Evolutionary conservation across 768 basidiomycete genomes (phyloP).

Genomic region (Mycena belliarum): DNA sequence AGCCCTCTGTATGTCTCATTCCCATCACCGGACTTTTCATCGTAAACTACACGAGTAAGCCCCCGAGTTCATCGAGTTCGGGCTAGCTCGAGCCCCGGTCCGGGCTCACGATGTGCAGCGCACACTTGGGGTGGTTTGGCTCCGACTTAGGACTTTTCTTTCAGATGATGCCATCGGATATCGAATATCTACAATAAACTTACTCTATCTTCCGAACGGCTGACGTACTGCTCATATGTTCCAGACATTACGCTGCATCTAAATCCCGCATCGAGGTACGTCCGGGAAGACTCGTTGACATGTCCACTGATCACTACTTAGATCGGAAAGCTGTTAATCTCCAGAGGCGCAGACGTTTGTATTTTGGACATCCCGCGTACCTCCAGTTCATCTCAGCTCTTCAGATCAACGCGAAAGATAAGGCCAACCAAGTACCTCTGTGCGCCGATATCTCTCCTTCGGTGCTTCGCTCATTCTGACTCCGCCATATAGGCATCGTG

Average conservation of each 20-base stretch:
- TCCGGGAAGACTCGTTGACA: conserved; percentile 21
- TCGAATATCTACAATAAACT: too few relatives aligned
- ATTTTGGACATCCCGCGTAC: conserved; percentile 27
- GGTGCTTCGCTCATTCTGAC: conserved; percentile 22
- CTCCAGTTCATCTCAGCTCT: conserved; percentile 29
- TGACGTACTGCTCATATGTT: too few relatives aligned
- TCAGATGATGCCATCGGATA: too few relatives aligned
- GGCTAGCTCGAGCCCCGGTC: too few relatives aligned
- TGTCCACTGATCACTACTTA: conserved; percentile 40
- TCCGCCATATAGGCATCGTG: conserved; percentile 70
- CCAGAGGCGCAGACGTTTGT: conserved; percentile 89
- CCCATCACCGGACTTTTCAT: conserved; percentile 10
- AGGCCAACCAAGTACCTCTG: conserved; percentile 90
- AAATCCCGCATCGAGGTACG: conserved; percentile 83
- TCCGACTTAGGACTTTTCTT: too few relatives aligned
- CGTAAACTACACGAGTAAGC: too few relatives aligned
- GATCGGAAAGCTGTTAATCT: conserved; percentile 87
- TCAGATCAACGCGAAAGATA: conserved; percentile 93
- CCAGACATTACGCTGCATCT: conserved; percentile 90
- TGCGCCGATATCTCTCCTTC: conserved; percentile 39
- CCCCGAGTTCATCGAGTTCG: too few relatives aligned
- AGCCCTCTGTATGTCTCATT: conserved; percentile 68
- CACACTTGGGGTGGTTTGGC: too few relatives aligned
- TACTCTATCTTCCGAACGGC: too few relatives aligned
- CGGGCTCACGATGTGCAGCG: too few relatives aligned